A percentile compares a stretch with the other conserved stretches of the same genome.
Evolutionary conservation across 805 yeast species (phyloP).

Genomic region (Debaryomyces tyrocola): DNA sequence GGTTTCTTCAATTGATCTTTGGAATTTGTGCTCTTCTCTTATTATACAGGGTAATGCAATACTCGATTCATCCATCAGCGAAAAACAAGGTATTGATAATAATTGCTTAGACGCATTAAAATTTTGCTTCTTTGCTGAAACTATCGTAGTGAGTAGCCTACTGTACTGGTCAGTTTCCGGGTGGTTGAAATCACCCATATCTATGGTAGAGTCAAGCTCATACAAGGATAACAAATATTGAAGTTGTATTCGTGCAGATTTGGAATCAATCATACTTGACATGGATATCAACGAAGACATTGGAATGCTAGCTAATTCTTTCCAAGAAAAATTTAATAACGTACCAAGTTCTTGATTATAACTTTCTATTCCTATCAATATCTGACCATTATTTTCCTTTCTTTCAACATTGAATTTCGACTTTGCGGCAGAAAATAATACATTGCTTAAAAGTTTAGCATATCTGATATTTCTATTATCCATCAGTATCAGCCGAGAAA

Average conservation of each 20-base stretch:
- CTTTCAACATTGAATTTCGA: not conserved
- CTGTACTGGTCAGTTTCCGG: not conserved
- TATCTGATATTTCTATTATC: not conserved
- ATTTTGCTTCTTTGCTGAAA: not conserved
- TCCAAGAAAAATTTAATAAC: not conserved
- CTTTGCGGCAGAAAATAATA: not conserved
- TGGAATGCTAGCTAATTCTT: not conserved
- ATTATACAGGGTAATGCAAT: slow-evolving; percentile 8
- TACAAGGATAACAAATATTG: not conserved
- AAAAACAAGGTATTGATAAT: not conserved
- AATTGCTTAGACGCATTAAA: not conserved
- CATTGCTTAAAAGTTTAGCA: not conserved
- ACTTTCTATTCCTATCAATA: too few relatives aligned
- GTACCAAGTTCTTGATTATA: too few relatives aligned
- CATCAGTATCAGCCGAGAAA: not conserved
- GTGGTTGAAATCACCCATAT: not conserved
- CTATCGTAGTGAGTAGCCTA: not conserved
- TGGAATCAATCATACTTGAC: not conserved
- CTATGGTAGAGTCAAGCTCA: not conserved
- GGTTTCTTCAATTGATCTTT: not conserved
- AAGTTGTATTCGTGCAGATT: not conserved
- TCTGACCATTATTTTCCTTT: too few relatives aligned
- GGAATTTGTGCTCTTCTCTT: not conserved
- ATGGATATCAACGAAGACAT: not conserved
- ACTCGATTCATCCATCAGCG: not conserved